Evolutionary conservation across 2,329 filamentous ascomycete species (phyloP), one percentile per base, ranked within the genome.

Genomic region (Pseudogymnoascus sp.): DNA sequence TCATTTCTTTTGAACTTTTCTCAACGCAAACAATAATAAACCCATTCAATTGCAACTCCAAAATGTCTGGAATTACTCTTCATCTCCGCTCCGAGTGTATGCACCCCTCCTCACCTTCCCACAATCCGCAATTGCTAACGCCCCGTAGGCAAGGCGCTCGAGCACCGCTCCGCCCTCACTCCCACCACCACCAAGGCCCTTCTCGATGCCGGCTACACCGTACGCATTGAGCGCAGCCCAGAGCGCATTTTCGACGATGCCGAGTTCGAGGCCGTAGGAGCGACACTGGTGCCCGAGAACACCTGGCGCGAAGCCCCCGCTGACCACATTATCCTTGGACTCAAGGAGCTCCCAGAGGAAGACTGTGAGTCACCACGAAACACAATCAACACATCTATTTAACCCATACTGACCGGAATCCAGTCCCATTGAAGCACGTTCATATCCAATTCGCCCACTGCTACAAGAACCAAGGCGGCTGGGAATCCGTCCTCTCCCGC

Each of bases 261-360:
- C 44, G 85, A 89, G 71, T 88, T 85, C 69, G 79, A 82, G 74
- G 77, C 80, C 64, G 80, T 82, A 33, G 88, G 88, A 59, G 86
- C 86, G 50, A 82, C 78, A 12, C 78, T 92, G 21, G 84, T 91
- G 12, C 80, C 83, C 12, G 82, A 84, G 67, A 84, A 87, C 44
- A 83, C 80, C 60, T 92, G 89, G 89, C 79, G 80, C 62, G 79
- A 88, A 64, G 88, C 84, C 1, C 85, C 88, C 40, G 76, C 79
- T 67, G 85, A 89, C 66, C 81, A 89, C 72, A 84, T 91, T 70
- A 86, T 92, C 65, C 76, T 92, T 64, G 89, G 89, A 42, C 80
- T 92, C 65, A 92, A 92, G 81, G 89, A 92, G 77, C 81, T 92
- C 10, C 86, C 86, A 23, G 87, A 88, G 69, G 86, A 90, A 71